A percentile compares a stretch with the other conserved stretches of the same genome.
Evolutionary conservation across 768 basidiomycete species (phyloP).

Genomic region (Paxillus involutus): DNA sequence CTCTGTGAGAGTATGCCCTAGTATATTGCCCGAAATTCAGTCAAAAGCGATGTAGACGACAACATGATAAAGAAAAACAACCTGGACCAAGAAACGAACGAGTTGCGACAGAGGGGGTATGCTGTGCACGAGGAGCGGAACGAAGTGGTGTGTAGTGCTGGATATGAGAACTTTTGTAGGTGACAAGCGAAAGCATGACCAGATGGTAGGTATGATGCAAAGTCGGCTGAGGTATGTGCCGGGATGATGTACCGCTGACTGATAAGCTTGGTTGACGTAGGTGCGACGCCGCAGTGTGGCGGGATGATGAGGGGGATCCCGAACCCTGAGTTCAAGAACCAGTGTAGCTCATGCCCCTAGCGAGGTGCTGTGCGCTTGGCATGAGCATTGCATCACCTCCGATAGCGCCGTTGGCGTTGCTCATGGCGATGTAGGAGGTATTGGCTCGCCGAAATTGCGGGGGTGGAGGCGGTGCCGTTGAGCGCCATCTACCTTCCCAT

Average conservation of each 20-base stretch:
- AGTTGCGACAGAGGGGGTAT: neutral
- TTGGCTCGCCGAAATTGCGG: slow-evolving; percentile 30
- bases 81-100: too few species aligned
- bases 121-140: neutral
- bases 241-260: neutral
- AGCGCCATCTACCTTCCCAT: slow-evolving; percentile 48
- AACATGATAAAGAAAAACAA: neutral
- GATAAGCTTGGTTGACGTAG: neutral
- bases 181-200: neutral
- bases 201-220: neutral
- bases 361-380: slow-evolving; percentile 2
- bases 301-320: neutral
- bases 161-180: neutral
- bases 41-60: too few species aligned
- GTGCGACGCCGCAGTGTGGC: too few species aligned
- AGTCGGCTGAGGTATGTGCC: neutral
- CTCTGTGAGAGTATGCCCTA: too few species aligned
- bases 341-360: slow-evolving; percentile 27
- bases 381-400: neutral
- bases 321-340: neutral
- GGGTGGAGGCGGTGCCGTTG: slow-evolving; percentile 8
- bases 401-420: neutral
- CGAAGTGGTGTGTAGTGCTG: neutral
- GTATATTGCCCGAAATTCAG: too few species aligned
- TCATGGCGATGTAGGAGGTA: slow-evolving; percentile 21